Evolutionary conservation across 2,329 filamentous ascomycete genomes (phyloP), one percentile per base, ranked within the genome.

Genomic region (Botrytis galanthina): DNA sequence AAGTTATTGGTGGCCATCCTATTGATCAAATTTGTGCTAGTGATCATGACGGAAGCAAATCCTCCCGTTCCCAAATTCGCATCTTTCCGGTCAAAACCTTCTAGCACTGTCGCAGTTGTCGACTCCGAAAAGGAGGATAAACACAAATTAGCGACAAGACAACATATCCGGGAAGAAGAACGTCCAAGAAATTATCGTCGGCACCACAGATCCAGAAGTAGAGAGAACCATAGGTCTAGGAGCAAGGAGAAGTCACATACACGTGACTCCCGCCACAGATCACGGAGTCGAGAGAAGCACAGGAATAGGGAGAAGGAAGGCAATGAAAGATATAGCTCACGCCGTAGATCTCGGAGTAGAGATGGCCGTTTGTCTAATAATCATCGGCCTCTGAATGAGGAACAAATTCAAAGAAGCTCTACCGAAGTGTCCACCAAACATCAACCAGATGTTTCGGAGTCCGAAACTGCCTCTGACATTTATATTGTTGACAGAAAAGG

Each of bases 401-500:
- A n/a, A 20, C 42, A 46, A 32, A 20, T 42, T 44, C 26, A 68
- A 62, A 64, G 26, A 16, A 44, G 69, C 32, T 26, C 32, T 16
- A 14, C 32, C 70, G 16, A 44, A 18, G 37, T 60, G 39, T 42
- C 29, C 71, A 51, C 67, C 70, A 74, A 73, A 62, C 71, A 60
- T 42, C 70, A 57, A 60, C 20, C n/a, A 64, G 71, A 70, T 26
- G 16, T 32, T 22, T 61, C 22, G 12, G 66, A 60, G 48, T 37
- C 64, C 32, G 69, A 71, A 46, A 51, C 66, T 32, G 61, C 74
- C 54, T 69, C 73, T 67, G 80, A 79, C 57, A 80, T 86, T 5
- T 95, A 89, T 80, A 78, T 89, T 62, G 79, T 93, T 70, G 95
- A 98, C 82, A 89, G 85, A 60, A 90, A 89, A 79, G 95, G 95